These are phyloP conservation scores for Cicer pinnatifidum DNA, from an alignment of 306 rosid species.

Conservation along the genomic window DNA sequence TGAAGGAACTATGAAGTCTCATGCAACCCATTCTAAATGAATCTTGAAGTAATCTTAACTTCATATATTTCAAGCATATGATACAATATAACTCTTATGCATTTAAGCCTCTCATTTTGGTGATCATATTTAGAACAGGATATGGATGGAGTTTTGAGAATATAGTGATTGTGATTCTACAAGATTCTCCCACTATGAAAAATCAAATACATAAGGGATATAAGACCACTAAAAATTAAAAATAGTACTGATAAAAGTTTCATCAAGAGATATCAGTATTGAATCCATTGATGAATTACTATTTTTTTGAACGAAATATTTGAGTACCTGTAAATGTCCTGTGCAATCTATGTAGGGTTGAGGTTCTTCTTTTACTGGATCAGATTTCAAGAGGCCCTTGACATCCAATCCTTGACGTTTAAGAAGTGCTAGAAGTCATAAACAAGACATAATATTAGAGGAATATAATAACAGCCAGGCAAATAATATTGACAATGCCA, in stretches of 20 bases:
- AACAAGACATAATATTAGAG: constrained; percentile 40
- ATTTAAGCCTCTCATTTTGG: constrained; percentile 37
- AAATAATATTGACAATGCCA: constrained; percentile 16
- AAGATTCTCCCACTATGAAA: constrained; percentile 29
- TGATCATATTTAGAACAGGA: constrained; percentile 28
- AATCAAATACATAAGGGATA: constrained; percentile 17
- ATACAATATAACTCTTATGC: constrained; percentile 16
- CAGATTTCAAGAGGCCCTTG: constrained; percentile 92
- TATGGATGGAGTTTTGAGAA: constrained; percentile 33
- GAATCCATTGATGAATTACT: neutral
- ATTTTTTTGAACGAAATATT: constrained; percentile 28
- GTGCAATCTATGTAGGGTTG: constrained; percentile 94
- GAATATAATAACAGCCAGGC: neutral
- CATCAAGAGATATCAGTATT: constrained; percentile 39
- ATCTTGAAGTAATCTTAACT: constrained; percentile 9
- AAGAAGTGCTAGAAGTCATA: constrained; percentile 74
- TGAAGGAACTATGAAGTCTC: constrained; percentile 14
- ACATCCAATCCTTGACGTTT: constrained; percentile 98
- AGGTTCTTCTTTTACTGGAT: constrained; percentile 93
- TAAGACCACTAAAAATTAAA: constrained; percentile 24
- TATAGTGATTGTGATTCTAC: constrained; percentile 19
- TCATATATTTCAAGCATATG: constrained; percentile 29
- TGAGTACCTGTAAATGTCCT: constrained; percentile 84
- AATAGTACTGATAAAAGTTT: constrained; percentile 9
- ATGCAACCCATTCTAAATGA: constrained; percentile 22